Conservation (phyloP, 257 asterid genomes). For the Penstemon davidsonii region DNA sequence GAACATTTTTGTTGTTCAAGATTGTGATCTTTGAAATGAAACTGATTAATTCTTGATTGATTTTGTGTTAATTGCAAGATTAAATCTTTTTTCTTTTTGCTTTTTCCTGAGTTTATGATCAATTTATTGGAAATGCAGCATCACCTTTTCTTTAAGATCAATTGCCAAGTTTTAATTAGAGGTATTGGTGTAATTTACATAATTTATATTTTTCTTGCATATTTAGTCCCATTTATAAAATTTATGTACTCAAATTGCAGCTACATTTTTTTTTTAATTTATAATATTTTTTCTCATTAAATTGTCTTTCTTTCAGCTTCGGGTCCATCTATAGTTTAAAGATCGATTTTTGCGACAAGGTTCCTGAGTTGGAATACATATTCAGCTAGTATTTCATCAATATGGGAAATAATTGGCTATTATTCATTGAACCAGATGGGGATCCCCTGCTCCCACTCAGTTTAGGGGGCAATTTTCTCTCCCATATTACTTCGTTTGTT, state of each 20-base stretch:
- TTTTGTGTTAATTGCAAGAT: constrained; percentile 25
- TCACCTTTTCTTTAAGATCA: neutral
- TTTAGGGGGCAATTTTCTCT: constrained; percentile 46
- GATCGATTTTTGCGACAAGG: constrained; percentile 15
- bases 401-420: constrained; percentile 50
- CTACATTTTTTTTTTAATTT: neutral
- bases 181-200: neutral
- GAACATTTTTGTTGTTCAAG: constrained; percentile 5
- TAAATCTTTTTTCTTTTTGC: neutral
- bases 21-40: constrained; percentile 15
- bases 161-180: neutral
- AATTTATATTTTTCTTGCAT: neutral
- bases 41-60: constrained; percentile 15
- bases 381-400: constrained; percentile 14
- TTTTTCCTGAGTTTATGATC: constrained; percentile 1
- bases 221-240: neutral
- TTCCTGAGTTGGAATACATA: constrained; percentile 18
- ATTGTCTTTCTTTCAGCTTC: constrained; percentile 28
- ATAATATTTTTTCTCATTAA: constrained; percentile 18
- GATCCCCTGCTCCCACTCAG: constrained; percentile 65
- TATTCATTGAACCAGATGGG: constrained; percentile 57
- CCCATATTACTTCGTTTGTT: constrained; percentile 50
- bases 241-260: neutral
- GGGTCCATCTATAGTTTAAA: constrained; percentile 18
- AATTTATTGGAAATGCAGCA: constrained; percentile 16